Conservation (phyloP, 768 basidiomycete genomes). For the Trametes villosa region DNA sequence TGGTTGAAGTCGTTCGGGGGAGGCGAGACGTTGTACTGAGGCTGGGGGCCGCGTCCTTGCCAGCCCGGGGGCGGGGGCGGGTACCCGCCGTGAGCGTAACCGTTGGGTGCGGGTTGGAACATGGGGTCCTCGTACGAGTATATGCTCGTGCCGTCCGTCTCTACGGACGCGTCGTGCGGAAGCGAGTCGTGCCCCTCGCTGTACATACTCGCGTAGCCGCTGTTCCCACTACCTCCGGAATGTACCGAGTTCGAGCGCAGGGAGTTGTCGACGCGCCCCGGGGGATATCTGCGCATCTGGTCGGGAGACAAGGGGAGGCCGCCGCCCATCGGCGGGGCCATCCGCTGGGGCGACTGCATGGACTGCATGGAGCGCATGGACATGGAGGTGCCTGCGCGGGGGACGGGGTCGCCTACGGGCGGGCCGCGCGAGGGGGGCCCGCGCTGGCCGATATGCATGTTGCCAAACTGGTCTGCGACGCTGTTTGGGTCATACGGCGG, state of each 20-base stretch:
- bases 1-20: slow-evolving; percentile 50
- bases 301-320: slow-evolving; percentile 26
- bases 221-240: slow-evolving; percentile 40
- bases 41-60: slow-evolving; percentile 21
- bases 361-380: slow-evolving; percentile 28
- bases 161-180: slow-evolving; percentile 32
- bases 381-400: slow-evolving; percentile 56
- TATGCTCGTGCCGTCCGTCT: slow-evolving; percentile 41
- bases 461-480: slow-evolving; percentile 54
- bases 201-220: slow-evolving; percentile 36
- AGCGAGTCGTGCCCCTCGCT: slow-evolving; percentile 29
- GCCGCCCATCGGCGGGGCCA: slow-evolving; percentile 17
- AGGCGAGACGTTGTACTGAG: slow-evolving; percentile 17
- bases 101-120: slow-evolving; percentile 17
- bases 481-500: slow-evolving; percentile 49
- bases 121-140: slow-evolving; percentile 44
- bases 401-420: slow-evolving; percentile 48
- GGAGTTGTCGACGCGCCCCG: slow-evolving; percentile 19
- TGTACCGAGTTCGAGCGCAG: slow-evolving; percentile 32
- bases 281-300: slow-evolving; percentile 25
- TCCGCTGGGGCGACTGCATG: slow-evolving; percentile 23
- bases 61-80: slow-evolving; percentile 17
- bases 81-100: slow-evolving; percentile 15
- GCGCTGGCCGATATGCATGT: slow-evolving; percentile 49
- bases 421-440: slow-evolving; percentile 44